Conservation (phyloP, 1,139 yeast species). For the Protomyces arabidopsidicola region DNA sequence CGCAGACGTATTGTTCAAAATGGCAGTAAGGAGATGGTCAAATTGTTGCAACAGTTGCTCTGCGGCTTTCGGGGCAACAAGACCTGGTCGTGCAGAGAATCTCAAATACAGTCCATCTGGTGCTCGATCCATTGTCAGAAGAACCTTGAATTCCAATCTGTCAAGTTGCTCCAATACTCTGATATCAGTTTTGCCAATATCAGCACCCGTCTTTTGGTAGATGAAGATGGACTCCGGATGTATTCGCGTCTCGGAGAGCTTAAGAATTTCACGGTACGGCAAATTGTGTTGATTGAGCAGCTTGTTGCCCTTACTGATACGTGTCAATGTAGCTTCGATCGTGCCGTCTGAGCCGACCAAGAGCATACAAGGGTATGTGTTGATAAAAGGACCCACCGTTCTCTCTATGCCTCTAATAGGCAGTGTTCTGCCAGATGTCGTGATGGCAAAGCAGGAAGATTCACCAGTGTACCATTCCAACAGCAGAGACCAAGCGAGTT, state of each 20-base stretch:
- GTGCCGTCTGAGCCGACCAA: background rate
- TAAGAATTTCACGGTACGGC: constrained; percentile 20
- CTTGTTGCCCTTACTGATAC: background rate
- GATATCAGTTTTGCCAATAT: background rate
- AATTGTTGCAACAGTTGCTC: background rate
- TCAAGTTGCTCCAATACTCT: constrained; percentile 2
- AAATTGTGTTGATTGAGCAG: background rate
- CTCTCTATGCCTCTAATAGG: constrained; percentile 24
- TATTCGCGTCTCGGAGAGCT: background rate
- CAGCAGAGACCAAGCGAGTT: constrained; percentile 31
- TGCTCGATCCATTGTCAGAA: constrained; percentile 6
- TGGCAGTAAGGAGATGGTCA: background rate
- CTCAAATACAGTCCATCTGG: background rate
- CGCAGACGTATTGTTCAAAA: background rate
- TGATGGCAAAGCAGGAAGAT: constrained; percentile 30
- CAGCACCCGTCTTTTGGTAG: constrained; percentile 20
- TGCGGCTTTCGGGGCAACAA: background rate
- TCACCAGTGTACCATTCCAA: constrained; percentile 18
- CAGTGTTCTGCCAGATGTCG: constrained; percentile 30
- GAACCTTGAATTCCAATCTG: constrained; percentile 10
- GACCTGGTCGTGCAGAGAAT: background rate
- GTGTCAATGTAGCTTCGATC: background rate
- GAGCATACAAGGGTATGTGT: constrained; percentile 29
- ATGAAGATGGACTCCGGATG: constrained; percentile 16
- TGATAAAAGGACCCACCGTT: constrained; percentile 32